phyloP scores from a whole-genome alignment of 805 yeast genomes.

The Candida anglica region DNA sequence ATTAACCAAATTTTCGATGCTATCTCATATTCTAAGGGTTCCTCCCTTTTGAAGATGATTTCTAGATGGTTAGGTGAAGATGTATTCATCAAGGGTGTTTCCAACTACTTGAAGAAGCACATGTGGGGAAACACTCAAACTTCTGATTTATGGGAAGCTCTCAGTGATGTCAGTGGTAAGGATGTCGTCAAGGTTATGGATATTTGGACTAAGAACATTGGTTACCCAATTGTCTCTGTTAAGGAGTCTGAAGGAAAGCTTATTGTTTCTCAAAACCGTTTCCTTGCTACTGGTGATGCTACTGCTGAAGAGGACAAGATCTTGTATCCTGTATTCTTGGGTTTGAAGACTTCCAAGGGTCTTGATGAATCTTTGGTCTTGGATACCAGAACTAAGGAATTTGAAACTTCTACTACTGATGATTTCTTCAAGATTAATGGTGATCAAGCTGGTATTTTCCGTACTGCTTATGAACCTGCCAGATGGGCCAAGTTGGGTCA shows the following conservation, averaged over 20 bases:
- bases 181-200: constrained; percentile 73
- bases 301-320: constrained; percentile 68
- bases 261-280: constrained; percentile 66
- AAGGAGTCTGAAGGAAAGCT: constrained; percentile 49
- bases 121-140: constrained; percentile 77
- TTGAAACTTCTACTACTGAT: constrained; percentile 35
- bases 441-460: constrained; percentile 70
- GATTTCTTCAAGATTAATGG: constrained; percentile 69
- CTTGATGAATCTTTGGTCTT: constrained; percentile 58
- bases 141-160: constrained; percentile 71
- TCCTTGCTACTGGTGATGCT: constrained; percentile 73
- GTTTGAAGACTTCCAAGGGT: constrained; percentile 56
- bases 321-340: constrained; percentile 66
- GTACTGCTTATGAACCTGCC: constrained; percentile 65
- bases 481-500: constrained; percentile 68
- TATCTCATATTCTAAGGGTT: constrained; percentile 79
- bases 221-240: constrained; percentile 71
- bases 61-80: constrained; percentile 78
- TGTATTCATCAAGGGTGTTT: constrained; percentile 72
- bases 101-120: constrained; percentile 70
- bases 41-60: constrained; percentile 75
- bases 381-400: constrained; percentile 35
- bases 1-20: constrained; percentile 84
- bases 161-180: constrained; percentile 65
- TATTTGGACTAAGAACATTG: constrained; percentile 76